Percentiles rank a stretch among this genome's conserved stretches.
phyloP scores from a whole-genome alignment of 2,329 filamentous ascomycete genomes.

The Myriangium duriaei region DNA sequence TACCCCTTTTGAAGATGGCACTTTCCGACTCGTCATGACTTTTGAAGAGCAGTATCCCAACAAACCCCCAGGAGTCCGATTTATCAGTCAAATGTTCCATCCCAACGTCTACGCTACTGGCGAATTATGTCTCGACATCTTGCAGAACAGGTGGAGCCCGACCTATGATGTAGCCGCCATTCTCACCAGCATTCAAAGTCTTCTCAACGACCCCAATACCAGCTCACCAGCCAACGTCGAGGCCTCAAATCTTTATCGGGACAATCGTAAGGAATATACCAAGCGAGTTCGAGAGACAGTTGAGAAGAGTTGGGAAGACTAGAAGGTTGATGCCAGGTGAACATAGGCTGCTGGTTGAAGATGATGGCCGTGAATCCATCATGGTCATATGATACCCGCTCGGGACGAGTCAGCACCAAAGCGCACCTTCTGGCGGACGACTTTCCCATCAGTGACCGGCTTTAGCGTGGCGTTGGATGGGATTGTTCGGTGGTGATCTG shows the following conservation, averaged over 20 bases:
- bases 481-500: no score
- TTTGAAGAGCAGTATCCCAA: conserved; percentile 99
- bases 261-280: conserved; percentile 90
- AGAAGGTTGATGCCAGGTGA: conserved; percentile 18
- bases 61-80: conserved; percentile 94
- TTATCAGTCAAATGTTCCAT: conserved; percentile 98
- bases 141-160: conserved; percentile 97
- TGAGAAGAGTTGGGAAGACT: conserved; percentile 99
- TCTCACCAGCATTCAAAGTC: conserved; percentile 91
- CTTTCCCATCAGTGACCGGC: background rate
- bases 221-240: conserved; percentile 95
- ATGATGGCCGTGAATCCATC: background rate
- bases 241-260: conserved; percentile 95
- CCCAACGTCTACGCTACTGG: conserved; percentile 97
- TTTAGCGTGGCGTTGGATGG: conserved; percentile 8
- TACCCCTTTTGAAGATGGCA: conserved; percentile 96
- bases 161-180: conserved; percentile 98
- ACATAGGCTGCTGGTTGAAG: conserved; percentile 3
- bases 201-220: conserved; percentile 97
- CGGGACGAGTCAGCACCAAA: no score
- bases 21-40: conserved; percentile 95
- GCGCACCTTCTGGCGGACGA: background rate
- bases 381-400: no score
- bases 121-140: conserved; percentile 88
- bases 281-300: conserved; percentile 94